A percentile compares a stretch with the other conserved stretches of the same genome.
Conservation (phyloP, 2,329 filamentous ascomycete species). For the Rugonectria rugulosa region DNA sequence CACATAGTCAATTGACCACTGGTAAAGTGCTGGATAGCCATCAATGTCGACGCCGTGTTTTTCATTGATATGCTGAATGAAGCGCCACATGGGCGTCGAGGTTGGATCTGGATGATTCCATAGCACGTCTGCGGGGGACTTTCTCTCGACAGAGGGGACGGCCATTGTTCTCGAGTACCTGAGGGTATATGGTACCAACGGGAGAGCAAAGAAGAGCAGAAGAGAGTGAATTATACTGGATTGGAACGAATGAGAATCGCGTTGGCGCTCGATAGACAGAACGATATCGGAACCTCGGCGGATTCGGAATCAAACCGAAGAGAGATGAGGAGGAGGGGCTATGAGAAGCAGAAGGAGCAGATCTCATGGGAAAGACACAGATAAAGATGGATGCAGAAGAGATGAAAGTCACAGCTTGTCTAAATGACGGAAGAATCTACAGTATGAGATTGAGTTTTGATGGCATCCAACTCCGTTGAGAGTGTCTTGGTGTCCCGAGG, state of each 20-base stretch:
- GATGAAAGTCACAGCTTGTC: slow-evolving; percentile 7
- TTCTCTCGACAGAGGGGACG: slow-evolving; percentile 36
- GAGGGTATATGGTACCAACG: not conserved
- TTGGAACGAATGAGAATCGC: slow-evolving; percentile 2
- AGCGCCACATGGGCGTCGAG: slow-evolving; percentile 75
- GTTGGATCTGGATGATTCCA: slow-evolving; percentile 76
- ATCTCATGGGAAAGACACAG: too few species aligned
- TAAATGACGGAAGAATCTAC: not conserved
- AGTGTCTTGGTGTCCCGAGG: slow-evolving; percentile 17
- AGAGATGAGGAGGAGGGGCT: not conserved
- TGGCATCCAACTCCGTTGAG: not conserved
- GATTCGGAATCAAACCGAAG: slow-evolving; percentile 17
- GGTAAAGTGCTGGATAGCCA: slow-evolving; percentile 78
- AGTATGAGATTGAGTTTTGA: slow-evolving; percentile 14
- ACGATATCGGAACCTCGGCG: slow-evolving; percentile 19
- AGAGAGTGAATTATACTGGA: not conserved
- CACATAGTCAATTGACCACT: slow-evolving; percentile 83
- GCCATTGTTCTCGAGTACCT: slow-evolving; percentile 29
- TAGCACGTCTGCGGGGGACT: slow-evolving; percentile 55
- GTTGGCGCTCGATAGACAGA: slow-evolving; percentile 16
- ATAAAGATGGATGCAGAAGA: too few species aligned
- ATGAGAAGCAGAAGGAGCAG: slow-evolving; percentile 6
- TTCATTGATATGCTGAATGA: slow-evolving; percentile 72
- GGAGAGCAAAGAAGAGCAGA: not conserved
- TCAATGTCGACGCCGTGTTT: slow-evolving; percentile 69